phyloP scores from a whole-genome alignment of 805 yeast genomes.

The Metschnikowia continentalis region DNA sequence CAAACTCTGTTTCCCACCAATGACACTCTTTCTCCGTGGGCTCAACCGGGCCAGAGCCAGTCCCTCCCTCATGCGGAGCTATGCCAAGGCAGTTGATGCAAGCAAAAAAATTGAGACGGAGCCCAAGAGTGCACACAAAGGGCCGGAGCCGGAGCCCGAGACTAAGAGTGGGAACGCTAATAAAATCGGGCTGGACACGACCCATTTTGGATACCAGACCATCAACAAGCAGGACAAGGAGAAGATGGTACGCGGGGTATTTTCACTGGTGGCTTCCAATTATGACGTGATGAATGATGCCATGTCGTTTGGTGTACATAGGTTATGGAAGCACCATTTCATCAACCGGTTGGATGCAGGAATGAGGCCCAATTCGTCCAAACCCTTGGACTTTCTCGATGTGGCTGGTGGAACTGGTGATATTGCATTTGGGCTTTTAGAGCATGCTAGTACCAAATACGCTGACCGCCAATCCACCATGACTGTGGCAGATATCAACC shows the following conservation, averaged over 20 bases:
- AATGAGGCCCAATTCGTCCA: constrained; percentile 71
- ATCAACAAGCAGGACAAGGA: constrained; percentile 80
- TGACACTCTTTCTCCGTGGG: constrained; percentile 2
- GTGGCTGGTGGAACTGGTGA: constrained; percentile 99
- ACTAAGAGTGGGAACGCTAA: not conserved
- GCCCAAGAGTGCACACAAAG: too few species aligned
- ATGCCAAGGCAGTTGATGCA: not conserved
- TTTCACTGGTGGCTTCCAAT: constrained; percentile 89
- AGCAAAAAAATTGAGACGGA: not conserved
- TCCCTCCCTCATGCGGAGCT: not conserved
- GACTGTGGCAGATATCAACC: constrained; percentile 92
- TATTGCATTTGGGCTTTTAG: constrained; percentile 90
- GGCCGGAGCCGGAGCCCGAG: not conserved
- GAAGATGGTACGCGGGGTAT: constrained; percentile 77
- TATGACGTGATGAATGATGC: constrained; percentile 98
- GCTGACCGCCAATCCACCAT: constrained; percentile 74
- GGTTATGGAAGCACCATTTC: constrained; percentile 92
- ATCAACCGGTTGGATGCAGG: constrained; percentile 90
- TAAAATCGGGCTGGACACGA: constrained; percentile 40
- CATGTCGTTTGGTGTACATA: constrained; percentile 92
- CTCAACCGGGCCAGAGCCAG: not conserved
- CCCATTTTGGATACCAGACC: constrained; percentile 90
- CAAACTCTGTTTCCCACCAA: not conserved
- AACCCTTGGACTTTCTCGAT: constrained; percentile 83
- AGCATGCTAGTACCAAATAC: constrained; percentile 77